Percentiles rank a stretch among this genome's conserved stretches.
Conservation (phyloP, 2,329 filamentous ascomycete genomes). For the Clarireedia homoeocarpa region DNA sequence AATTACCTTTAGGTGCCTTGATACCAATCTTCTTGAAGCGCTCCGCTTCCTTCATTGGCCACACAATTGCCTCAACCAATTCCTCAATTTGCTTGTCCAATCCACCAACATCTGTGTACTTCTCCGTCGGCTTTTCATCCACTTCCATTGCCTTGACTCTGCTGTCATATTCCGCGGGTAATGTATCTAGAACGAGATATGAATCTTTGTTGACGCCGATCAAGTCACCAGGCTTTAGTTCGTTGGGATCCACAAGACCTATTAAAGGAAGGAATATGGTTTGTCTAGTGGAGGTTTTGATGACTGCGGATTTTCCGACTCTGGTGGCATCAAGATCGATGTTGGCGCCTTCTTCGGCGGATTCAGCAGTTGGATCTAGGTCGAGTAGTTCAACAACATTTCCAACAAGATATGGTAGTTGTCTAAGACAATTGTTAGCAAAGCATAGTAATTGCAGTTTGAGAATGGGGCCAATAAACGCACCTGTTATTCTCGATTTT, state of each 20-base stretch:
- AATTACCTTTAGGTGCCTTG: slow-evolving; percentile 92
- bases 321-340: slow-evolving; percentile 96
- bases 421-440: slow-evolving; percentile 43
- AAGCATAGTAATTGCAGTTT: background rate
- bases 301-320: slow-evolving; percentile 96
- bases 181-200: slow-evolving; percentile 91
- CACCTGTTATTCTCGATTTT: slow-evolving; percentile 99
- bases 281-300: slow-evolving; percentile 97
- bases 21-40: slow-evolving; percentile 99
- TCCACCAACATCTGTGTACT: slow-evolving; percentile 96
- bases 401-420: slow-evolving; percentile 95
- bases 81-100: slow-evolving; percentile 99
- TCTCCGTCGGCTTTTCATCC: slow-evolving; percentile 98
- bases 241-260: slow-evolving; percentile 90
- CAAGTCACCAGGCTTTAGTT: slow-evolving; percentile 88
- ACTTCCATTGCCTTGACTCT: slow-evolving; percentile 99
- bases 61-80: slow-evolving; percentile 94
- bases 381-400: slow-evolving; percentile 97
- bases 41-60: slow-evolving; percentile 99
- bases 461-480: slow-evolving; percentile 21
- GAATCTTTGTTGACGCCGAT: slow-evolving; percentile 99
- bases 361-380: slow-evolving; percentile 91
- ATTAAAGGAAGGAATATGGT: slow-evolving; percentile 98
- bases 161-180: slow-evolving; percentile 97
- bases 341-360: slow-evolving; percentile 94